phyloP scores from a whole-genome alignment of 2,329 filamentous ascomycete species.

The Didymosphaeria variabile region DNA sequence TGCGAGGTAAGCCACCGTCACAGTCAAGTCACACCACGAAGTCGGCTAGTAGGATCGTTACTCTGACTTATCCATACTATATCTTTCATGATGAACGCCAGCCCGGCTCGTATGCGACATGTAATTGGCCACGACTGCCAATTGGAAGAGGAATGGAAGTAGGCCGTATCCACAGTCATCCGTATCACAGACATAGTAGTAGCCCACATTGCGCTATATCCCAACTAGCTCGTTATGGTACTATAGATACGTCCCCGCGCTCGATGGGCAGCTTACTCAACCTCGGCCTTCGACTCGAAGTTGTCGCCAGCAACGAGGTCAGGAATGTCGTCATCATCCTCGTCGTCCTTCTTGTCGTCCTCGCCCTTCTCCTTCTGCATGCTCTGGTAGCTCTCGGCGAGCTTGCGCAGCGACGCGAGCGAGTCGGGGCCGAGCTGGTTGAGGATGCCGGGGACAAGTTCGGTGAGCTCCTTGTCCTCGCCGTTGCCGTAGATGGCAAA shows the following conservation, averaged over 20 bases:
- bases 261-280: constrained; percentile 70
- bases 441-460: constrained; percentile 98
- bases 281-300: constrained; percentile 88
- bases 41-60: constrained; percentile 17
- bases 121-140: constrained; percentile 41
- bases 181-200: constrained; percentile 37
- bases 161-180: constrained; percentile 25
- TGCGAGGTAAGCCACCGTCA: background rate
- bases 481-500: constrained; percentile 99
- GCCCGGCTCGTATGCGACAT: constrained; percentile 41
- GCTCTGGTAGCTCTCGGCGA: constrained; percentile 99
- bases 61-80: constrained; percentile 48
- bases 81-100: constrained; percentile 47
- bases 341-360: constrained; percentile 73
- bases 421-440: constrained; percentile 99
- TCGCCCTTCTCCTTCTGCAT: constrained; percentile 92
- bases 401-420: constrained; percentile 95
- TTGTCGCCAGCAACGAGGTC: constrained; percentile 96
- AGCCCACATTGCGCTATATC: constrained; percentile 24
- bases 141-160: constrained; percentile 29
- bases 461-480: constrained; percentile 99
- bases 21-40: background rate
- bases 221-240: constrained; percentile 27
- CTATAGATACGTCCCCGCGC: constrained; percentile 28
- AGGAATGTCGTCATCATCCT: constrained; percentile 84